Conservation (phyloP, 306 rosid genomes). For the Prunus salicina region DNA sequence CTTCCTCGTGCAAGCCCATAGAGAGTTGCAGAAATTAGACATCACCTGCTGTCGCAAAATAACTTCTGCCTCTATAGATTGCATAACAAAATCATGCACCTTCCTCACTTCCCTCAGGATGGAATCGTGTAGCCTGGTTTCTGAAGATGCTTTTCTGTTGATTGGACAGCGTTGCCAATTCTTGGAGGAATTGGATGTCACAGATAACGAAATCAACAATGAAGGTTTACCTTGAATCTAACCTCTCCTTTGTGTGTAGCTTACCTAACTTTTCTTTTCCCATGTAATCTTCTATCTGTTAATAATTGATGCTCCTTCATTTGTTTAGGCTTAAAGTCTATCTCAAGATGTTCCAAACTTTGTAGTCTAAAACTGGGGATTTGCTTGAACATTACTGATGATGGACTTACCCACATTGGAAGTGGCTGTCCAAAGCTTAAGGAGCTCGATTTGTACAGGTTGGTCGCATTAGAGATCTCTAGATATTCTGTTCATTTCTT, state of each 20-base stretch:
- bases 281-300: constrained; percentile 1
- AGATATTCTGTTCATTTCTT: constrained; percentile 6
- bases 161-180: constrained; percentile 50
- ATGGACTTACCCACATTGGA: constrained; percentile 51
- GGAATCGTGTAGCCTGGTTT: constrained; percentile 62
- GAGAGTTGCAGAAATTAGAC: constrained; percentile 49
- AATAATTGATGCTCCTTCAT: constrained; percentile 23
- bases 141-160: constrained; percentile 51
- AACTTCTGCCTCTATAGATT: constrained; percentile 46
- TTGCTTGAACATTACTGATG: constrained; percentile 51
- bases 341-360: constrained; percentile 58
- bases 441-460: constrained; percentile 63
- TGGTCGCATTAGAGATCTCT: constrained; percentile 21
- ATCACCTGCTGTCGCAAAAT: constrained; percentile 57
- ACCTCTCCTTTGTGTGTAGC: not conserved
- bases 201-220: constrained; percentile 56
- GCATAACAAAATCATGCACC: constrained; percentile 52
- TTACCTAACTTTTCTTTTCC: not conserved
- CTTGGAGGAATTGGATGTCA: constrained; percentile 65
- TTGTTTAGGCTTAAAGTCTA: constrained; percentile 50
- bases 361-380: constrained; percentile 51
- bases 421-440: constrained; percentile 44
- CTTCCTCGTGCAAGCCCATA: constrained; percentile 43
- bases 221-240: constrained; percentile 43
- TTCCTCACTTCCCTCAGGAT: constrained; percentile 56